These are phyloP conservation scores for Neocatenulostroma microsporum DNA, from an alignment of 2,329 filamentous ascomycete species.

Conservation along the genomic window DNA sequence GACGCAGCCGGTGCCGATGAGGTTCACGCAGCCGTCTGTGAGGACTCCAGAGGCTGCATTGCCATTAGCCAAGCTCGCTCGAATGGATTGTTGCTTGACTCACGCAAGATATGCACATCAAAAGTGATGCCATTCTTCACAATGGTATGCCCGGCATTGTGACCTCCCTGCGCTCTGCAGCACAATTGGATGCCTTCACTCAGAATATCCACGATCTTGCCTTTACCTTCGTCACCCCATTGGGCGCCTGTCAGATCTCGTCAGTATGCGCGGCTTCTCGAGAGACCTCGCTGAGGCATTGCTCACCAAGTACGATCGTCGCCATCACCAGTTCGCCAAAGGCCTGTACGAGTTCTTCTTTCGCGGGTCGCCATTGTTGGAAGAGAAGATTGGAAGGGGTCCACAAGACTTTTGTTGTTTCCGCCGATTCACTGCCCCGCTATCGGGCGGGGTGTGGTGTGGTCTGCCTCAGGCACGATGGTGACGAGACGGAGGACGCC, in stretches of 20 bases:
- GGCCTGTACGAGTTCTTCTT: not conserved
- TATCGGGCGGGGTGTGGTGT: too few relatives aligned
- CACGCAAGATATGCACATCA: conserved; percentile 52
- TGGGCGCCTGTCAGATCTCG: conserved; percentile 51
- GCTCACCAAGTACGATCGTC: conserved; percentile 4
- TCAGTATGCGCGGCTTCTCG: not conserved
- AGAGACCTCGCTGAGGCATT: not conserved
- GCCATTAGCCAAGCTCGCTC: not conserved
- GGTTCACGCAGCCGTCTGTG: conserved; percentile 61
- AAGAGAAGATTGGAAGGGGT: not conserved
- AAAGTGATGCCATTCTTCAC: conserved; percentile 39
- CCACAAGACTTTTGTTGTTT: too few relatives aligned
- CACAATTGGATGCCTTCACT: conserved; percentile 46
- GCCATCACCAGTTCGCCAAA: conserved; percentile 4
- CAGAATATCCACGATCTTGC: conserved; percentile 48
- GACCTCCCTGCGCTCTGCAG: conserved; percentile 53
- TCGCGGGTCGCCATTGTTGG: conserved; percentile 4
- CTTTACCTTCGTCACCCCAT: conserved; percentile 55
- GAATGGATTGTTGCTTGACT: conserved; percentile 13
- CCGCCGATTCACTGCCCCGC: too few relatives aligned
- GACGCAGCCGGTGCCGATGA: conserved; percentile 60
- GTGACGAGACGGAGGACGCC: too few relatives aligned
- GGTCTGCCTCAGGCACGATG: too few relatives aligned
- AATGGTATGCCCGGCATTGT: conserved; percentile 50
- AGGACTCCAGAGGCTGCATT: conserved; percentile 58